Evolutionary conservation across 2,329 filamentous ascomycete species (phyloP).

Genomic region (Furcasterigmium sp.): DNA sequence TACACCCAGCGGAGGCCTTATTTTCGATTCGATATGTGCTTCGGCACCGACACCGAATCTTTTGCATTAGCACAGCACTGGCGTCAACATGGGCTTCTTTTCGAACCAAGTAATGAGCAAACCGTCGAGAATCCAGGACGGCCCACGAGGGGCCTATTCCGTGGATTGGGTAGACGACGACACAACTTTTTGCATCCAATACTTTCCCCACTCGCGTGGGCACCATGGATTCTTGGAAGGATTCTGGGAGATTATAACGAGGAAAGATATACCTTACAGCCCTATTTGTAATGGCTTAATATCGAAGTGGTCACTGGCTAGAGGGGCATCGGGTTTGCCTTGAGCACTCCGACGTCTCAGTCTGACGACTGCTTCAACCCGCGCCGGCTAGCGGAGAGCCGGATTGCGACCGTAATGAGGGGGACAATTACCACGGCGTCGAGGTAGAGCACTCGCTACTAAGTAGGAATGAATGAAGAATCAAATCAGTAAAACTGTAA

Average conservation of each 20-base stretch:
- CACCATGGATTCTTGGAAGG: not conserved
- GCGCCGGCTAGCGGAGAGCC: conserved; percentile 5
- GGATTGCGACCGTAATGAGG: conserved; percentile 3
- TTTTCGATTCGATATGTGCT: conserved; percentile 5
- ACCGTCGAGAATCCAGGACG: too few relatives aligned
- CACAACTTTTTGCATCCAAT: not conserved
- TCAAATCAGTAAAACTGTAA: too few relatives aligned
- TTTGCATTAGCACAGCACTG: conserved; percentile 15
- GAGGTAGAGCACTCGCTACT: conserved; percentile 15
- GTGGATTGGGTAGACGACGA: conserved; percentile 3
- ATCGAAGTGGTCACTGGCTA: not conserved
- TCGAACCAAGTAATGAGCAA: not conserved
- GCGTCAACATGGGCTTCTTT: conserved; percentile 9
- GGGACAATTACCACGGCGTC: conserved; percentile 8
- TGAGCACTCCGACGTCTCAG: not conserved
- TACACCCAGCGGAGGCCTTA: not conserved
- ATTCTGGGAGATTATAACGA: not conserved
- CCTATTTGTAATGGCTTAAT: not conserved
- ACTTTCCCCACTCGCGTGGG: not conserved
- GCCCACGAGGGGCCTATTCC: too few relatives aligned
- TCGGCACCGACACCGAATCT: conserved; percentile 7
- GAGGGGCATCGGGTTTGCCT: not conserved
- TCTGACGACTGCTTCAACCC: not conserved
- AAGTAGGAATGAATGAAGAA: conserved; percentile 1
- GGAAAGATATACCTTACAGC: conserved; percentile 2